Evolutionary conservation across 202 grass and related monocot genomes (phyloP).

Genomic region (Schoenoplectus tabernaemontani): DNA sequence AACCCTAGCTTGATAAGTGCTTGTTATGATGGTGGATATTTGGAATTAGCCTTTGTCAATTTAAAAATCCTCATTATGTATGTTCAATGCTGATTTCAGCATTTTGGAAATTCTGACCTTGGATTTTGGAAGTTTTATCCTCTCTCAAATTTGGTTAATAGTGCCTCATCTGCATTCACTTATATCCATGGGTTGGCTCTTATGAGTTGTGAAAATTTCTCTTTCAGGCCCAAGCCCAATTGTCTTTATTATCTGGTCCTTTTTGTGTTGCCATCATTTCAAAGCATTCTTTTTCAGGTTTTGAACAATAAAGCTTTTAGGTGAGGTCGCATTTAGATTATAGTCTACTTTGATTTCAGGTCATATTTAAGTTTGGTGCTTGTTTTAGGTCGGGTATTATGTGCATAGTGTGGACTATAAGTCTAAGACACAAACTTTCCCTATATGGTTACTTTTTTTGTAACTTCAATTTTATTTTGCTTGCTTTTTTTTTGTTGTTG

Average conservation of each 20-base stretch:
- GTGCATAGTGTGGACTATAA: neutral
- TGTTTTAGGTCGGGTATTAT: neutral
- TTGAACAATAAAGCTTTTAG: neutral
- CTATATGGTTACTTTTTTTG: neutral
- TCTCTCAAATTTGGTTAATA: neutral
- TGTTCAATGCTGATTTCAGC: neutral
- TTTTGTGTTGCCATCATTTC: neutral
- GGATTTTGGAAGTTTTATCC: neutral
- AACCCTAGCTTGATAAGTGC: conserved; percentile 12
- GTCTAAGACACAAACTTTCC: neutral
- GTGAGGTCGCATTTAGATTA: neutral
- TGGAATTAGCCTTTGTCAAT: neutral
- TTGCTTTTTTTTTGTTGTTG: too few species aligned
- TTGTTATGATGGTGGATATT: neutral
- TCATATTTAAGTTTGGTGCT: neutral
- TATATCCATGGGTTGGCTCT: neutral
- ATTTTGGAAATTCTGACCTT: too few species aligned
- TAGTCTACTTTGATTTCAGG: neutral
- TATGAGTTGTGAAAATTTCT: neutral
- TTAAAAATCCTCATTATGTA: neutral
- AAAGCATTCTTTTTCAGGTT: neutral
- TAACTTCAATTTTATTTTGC: neutral
- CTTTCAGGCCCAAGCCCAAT: neutral
- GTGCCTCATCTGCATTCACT: too few species aligned
- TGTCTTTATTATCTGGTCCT: neutral